Percentiles rank a stretch among this genome's conserved stretches.
Evolutionary conservation across 1,139 yeast species (phyloP).

Genomic region (Sugiyamaella novakii): DNA sequence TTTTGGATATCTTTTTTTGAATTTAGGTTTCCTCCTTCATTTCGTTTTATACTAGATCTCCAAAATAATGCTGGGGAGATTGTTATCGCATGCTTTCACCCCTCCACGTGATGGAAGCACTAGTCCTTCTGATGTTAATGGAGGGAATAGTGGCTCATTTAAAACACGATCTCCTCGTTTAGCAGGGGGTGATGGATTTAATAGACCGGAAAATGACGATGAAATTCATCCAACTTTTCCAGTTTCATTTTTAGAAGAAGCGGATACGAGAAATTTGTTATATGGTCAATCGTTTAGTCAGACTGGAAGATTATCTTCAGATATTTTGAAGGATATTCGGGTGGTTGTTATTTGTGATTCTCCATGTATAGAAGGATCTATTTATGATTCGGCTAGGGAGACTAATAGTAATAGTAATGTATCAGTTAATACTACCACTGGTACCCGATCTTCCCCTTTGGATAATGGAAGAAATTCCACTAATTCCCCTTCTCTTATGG

Average conservation of each 20-base stretch:
- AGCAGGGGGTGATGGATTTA: conserved; percentile 3
- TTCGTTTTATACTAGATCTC: no score
- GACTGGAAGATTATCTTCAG: conserved; percentile 22
- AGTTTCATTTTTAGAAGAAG: conserved; percentile 35
- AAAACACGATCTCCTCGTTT: conserved; percentile 11
- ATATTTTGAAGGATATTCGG: conserved; percentile 32
- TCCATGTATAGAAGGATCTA: conserved; percentile 28
- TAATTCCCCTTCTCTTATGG: conserved; percentile 10
- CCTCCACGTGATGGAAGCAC: conserved; percentile 8
- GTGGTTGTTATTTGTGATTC: conserved; percentile 34
- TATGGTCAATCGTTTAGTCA: conserved; percentile 31
- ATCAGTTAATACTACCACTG: not conserved
- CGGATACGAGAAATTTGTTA: conserved; percentile 35
- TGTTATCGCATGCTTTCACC: conserved; percentile 24
- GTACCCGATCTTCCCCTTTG: conserved; percentile 10
- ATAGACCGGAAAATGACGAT: conserved; percentile 2
- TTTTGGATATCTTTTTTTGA: no score
- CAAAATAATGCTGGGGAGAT: conserved; percentile 28
- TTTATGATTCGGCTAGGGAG: conserved; percentile 32
- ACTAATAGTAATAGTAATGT: not conserved
- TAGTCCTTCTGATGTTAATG: not conserved
- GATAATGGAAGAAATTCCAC: conserved; percentile 3
- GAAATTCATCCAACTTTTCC: conserved; percentile 24
- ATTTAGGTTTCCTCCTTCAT: no score
- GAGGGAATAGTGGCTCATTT: not conserved